phyloP scores from a whole-genome alignment of 208 protist genomes.

The Leishmania arabica region DNA sequence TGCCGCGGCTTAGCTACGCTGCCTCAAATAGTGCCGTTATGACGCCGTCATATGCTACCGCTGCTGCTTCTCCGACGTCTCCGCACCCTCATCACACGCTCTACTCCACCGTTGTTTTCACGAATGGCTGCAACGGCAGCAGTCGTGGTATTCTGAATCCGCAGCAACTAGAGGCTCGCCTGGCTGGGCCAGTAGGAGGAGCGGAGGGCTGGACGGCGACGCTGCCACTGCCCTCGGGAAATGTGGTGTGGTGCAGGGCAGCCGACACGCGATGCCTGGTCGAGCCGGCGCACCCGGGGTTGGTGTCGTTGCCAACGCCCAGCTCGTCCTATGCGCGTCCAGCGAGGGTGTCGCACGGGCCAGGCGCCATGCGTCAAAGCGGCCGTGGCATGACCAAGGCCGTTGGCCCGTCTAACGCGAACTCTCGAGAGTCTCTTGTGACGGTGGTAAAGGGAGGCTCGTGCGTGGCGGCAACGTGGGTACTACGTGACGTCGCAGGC shows the following conservation, averaged over 20 bases:
- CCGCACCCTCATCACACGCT: neutral
- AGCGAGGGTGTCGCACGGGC: neutral
- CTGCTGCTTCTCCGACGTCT: neutral
- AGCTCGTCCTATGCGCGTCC: neutral
- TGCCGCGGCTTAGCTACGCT: conserved; percentile 2
- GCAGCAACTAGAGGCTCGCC: conserved; percentile 3
- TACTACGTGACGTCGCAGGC: conserved; percentile 9
- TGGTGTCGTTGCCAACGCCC: conserved; percentile 13
- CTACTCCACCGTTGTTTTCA: conserved; percentile 19
- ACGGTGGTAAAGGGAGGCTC: conserved; percentile 26
- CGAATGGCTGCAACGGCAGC: conserved; percentile 23
- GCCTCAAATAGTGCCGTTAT: neutral
- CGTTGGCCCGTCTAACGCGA: neutral
- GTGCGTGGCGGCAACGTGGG: conserved; percentile 15
- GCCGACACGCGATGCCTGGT: conserved; percentile 26
- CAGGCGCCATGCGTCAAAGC: neutral
- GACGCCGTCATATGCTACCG: neutral
- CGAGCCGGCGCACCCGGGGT: conserved; percentile 19
- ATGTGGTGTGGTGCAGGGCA: conserved; percentile 14
- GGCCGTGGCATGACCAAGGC: neutral
- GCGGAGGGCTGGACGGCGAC: neutral
- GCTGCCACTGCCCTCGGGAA: conserved; percentile 17
- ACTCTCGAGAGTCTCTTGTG: conserved; percentile 3
- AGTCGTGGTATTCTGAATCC: neutral
- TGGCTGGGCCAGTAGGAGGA: neutral